Evolutionary conservation across 768 basidiomycete species (phyloP).

Genomic region (Boletus tomentosulus): DNA sequence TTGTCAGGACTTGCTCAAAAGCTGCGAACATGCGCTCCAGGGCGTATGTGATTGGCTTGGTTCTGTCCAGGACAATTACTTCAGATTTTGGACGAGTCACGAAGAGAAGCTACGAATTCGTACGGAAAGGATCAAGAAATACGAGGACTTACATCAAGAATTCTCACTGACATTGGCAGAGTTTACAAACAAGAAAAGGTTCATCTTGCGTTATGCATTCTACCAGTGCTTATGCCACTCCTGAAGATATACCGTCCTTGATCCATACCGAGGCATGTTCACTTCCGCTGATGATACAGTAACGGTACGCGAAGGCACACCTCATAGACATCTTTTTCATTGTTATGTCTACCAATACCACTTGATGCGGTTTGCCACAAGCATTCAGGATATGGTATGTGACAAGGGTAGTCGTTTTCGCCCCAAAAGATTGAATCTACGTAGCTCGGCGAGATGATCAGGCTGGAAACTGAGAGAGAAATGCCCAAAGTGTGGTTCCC

Average conservation of each 20-base stretch:
- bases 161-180: conserved; percentile 37
- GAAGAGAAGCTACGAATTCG: conserved; percentile 30
- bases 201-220: not conserved
- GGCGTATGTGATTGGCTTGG: conserved; percentile 50
- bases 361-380: conserved; percentile 35
- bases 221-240: not conserved
- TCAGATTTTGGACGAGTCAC: conserved; percentile 35
- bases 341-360: conserved; percentile 70
- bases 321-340: conserved; percentile 69
- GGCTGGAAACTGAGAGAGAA: conserved; percentile 47
- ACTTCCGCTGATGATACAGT: conserved; percentile 31
- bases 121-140: conserved; percentile 33
- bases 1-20: conserved; percentile 49
- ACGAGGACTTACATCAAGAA: conserved; percentile 35
- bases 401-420: not conserved
- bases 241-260: conserved; percentile 47
- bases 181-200: conserved; percentile 55
- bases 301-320: conserved; percentile 40
- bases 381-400: conserved; percentile 35
- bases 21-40: conserved; percentile 38
- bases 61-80: conserved; percentile 32
- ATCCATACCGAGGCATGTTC: conserved; percentile 56
- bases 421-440: not conserved
- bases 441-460: conserved; percentile 55
- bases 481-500: conserved; percentile 57